Percentiles rank a stretch among this genome's conserved stretches.
Conservation (phyloP, 164 flowering plant genomes). For the Cinnamomum chago region DNA sequence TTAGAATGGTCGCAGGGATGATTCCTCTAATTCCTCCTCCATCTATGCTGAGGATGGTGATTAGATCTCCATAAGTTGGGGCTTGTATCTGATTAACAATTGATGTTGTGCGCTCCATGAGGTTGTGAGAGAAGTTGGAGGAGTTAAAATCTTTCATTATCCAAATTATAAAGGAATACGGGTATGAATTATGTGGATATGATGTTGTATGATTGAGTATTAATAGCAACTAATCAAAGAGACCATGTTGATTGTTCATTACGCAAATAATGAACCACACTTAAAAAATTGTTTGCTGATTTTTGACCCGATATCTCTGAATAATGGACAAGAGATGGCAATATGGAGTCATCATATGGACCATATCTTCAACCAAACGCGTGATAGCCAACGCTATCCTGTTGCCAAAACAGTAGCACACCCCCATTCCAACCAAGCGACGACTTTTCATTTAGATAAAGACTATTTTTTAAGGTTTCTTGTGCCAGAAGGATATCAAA, state of each 20-base stretch:
- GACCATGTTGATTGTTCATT: not conserved
- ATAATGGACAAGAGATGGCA: not conserved
- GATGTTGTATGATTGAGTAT: not conserved
- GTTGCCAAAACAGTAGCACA: not conserved
- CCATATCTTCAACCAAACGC: not conserved
- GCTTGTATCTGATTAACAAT: constrained; percentile 17
- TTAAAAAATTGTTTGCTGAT: not conserved
- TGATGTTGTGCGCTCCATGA: constrained; percentile 17
- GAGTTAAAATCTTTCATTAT: not conserved
- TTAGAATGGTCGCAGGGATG: constrained; percentile 33
- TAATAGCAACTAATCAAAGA: not conserved
- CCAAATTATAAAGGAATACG: too few relatives aligned
- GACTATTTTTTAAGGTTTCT: not conserved
- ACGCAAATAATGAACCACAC: not conserved
- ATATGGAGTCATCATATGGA: not conserved
- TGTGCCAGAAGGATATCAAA: not conserved
- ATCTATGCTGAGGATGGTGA: constrained; percentile 41
- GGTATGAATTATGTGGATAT: not conserved
- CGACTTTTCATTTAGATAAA: not conserved
- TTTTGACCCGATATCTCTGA: not conserved
- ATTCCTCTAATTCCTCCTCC: constrained; percentile 45
- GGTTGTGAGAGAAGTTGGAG: not conserved
- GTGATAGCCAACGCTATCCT: not conserved
- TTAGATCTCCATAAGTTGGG: constrained; percentile 29
- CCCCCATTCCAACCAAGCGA: not conserved